Base-by-base conservation (phyloP, 148 eudicot species). In the Selenicereus undatus region DNA sequence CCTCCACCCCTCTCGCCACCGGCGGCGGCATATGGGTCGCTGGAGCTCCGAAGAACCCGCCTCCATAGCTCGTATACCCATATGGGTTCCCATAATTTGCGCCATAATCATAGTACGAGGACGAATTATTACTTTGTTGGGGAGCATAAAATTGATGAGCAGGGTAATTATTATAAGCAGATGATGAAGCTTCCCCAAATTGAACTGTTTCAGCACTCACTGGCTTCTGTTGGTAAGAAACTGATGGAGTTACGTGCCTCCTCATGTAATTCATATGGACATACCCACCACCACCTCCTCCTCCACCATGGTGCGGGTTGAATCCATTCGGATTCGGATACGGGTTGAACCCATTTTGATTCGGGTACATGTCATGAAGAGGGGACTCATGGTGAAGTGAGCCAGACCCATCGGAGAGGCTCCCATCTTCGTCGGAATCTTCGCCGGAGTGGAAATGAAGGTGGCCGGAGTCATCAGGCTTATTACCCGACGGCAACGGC, bases 211-310 rank as follows among this genome's bases (percentile, higher is more conserved):
- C 90, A 0, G 91, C 58, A 72, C 75, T 82, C 69, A 85, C 39
- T 1, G 98, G 98, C 29, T 82, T 86, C 52, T 94, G 95, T 78
- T 90, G 84, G 58, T 92, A 93, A 5, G 87, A 85, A 18, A 96
- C 88, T 0, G 99, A 90, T 1, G 90, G 93, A 11, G 95, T 88
- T 3, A 89, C 79, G 36, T 90, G 87, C n/a, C 83, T 89, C 80
- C 79, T 91, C 99, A 96, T 96, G 45, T 86, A 93, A 82, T 90
- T 95, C 80, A 91, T 79, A 56, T 89, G 86, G 86, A 81, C 86
- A 85, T 73, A 88, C 16, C 77, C 82, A 22, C 79, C 83, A 39
- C 78, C 82, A 45, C 74, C 77, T 81, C 85, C 77, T 71, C 80
- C 82, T 20, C 77, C 62, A 11, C 22, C 20, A 56, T 20, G 17